A percentile compares a stretch with the other conserved stretches of the same genome.
Evolutionary conservation across 495 filamentous ascomycete species (phyloP).

Genomic region (Penicillium pulvis): DNA sequence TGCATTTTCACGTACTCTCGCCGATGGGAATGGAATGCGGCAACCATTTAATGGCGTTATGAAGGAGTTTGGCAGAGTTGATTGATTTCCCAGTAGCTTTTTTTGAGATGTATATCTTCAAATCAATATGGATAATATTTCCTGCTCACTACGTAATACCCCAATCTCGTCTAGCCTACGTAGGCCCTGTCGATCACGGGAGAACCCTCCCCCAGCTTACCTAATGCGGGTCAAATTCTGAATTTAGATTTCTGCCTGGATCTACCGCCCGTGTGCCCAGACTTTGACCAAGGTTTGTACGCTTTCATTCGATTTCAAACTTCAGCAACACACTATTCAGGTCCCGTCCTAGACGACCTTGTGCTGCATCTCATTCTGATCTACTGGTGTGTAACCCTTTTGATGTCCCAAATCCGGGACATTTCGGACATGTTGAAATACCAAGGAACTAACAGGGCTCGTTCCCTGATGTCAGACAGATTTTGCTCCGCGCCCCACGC

Average conservation of each 20-base stretch:
- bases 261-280: conserved; percentile 18
- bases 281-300: conserved; percentile 4
- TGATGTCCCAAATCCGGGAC: background rate
- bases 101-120: background rate
- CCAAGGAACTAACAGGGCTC: conserved; percentile 8
- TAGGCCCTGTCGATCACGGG: conserved; percentile 7
- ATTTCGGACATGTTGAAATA: background rate
- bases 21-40: background rate
- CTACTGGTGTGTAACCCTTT: conserved; percentile 11
- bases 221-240: conserved; percentile 7
- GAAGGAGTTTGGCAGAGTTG: background rate
- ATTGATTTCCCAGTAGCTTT: background rate
- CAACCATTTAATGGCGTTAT: conserved; percentile 8
- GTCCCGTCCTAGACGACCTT: conserved; percentile 19
- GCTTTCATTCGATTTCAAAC: conserved; percentile 2
- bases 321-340: conserved; percentile 12
- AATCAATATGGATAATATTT: conserved; percentile 3
- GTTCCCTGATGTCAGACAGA: conserved; percentile 32
- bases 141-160: background rate
- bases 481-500: conserved; percentile 32
- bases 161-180: background rate
- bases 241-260: conserved; percentile 17
- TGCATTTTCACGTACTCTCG: background rate
- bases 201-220: conserved; percentile 5
- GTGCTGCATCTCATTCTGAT: background rate